A percentile compares a stretch with the other conserved stretches of the same genome.
These are phyloP conservation scores for Monilinia vaccinii-corymbosi DNA, from an alignment of 2,329 filamentous ascomycete species.

Conservation along the genomic window DNA sequence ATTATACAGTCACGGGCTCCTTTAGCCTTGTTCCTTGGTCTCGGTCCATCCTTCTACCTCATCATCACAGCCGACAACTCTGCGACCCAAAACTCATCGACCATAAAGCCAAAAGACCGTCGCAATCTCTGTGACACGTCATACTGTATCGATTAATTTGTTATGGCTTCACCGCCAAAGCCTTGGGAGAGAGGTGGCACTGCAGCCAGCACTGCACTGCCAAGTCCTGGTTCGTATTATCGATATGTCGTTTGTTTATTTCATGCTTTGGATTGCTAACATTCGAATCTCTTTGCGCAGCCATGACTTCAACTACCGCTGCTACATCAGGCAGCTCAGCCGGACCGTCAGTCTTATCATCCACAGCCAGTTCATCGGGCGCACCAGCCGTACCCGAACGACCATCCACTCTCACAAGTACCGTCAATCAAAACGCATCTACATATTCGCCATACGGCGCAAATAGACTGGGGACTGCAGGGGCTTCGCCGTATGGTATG, in stretches of 20 bases:
- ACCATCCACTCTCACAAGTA: slow-evolving; percentile 65
- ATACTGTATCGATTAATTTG: slow-evolving; percentile 16
- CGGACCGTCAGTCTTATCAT: slow-evolving; percentile 35
- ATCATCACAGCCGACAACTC: not conserved
- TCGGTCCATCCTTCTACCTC: not conserved
- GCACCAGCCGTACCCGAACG: slow-evolving; percentile 69
- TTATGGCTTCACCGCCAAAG: slow-evolving; percentile 80
- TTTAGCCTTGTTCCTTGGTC: not conserved
- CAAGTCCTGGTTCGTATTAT: slow-evolving; percentile 25
- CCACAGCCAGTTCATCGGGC: slow-evolving; percentile 32
- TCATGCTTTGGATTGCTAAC: slow-evolving; percentile 10
- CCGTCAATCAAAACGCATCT: slow-evolving; percentile 82
- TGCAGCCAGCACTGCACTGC: slow-evolving; percentile 20
- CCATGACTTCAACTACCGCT: slow-evolving; percentile 27
- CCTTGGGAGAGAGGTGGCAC: slow-evolving; percentile 76
- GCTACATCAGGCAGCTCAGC: slow-evolving; percentile 29
- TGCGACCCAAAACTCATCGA: not conserved
- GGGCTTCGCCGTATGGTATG: slow-evolving; percentile 27
- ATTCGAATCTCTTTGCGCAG: slow-evolving; percentile 17
- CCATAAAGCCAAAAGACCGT: not conserved
- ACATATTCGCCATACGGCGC: slow-evolving; percentile 62
- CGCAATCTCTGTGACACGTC: not conserved
- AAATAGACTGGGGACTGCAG: slow-evolving; percentile 47
- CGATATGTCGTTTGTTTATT: slow-evolving; percentile 3
- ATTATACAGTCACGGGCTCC: not conserved